Percentiles rank a stretch among this genome's conserved stretches.
phyloP scores from a whole-genome alignment of 768 basidiomycete species.

The Termitomyces eurrhizus region DNA sequence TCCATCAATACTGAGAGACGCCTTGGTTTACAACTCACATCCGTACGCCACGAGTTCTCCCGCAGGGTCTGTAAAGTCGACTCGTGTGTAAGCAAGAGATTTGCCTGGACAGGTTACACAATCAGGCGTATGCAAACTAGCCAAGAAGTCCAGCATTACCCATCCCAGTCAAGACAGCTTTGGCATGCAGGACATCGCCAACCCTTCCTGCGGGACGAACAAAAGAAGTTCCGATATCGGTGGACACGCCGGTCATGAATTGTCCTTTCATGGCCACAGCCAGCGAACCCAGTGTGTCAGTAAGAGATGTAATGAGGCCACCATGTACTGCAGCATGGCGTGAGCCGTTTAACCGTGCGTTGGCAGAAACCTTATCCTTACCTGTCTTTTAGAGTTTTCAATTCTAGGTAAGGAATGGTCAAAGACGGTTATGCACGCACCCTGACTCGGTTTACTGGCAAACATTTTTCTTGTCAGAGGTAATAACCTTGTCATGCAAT shows the following conservation, averaged over 20 bases:
- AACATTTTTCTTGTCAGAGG: slow-evolving; percentile 1
- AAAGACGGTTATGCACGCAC: slow-evolving; percentile 35
- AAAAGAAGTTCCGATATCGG: slow-evolving; percentile 77
- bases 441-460: slow-evolving; percentile 75
- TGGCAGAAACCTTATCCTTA: slow-evolving; percentile 25
- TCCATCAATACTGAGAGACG: slow-evolving; percentile 4
- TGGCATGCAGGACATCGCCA: slow-evolving; percentile 65
- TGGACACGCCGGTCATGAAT: slow-evolving; percentile 86
- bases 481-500: not conserved
- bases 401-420: not conserved
- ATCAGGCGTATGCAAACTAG: not conserved
- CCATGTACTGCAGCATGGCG: slow-evolving; percentile 53
- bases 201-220: slow-evolving; percentile 70
- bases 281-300: slow-evolving; percentile 81
- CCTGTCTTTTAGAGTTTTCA: slow-evolving; percentile 31
- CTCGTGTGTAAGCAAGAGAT: slow-evolving; percentile 75
- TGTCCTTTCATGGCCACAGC: slow-evolving; percentile 81
- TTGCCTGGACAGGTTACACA: slow-evolving; percentile 46
- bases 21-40: slow-evolving; percentile 40
- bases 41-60: slow-evolving; percentile 81
- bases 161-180: slow-evolving; percentile 64
- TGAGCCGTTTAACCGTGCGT: not conserved
- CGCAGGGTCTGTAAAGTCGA: slow-evolving; percentile 63
- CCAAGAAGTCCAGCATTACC: slow-evolving; percentile 35
- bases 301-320: slow-evolving; percentile 75